phyloP scores from a whole-genome alignment of 352 stramenopile genomes.

The Phytopythium kandeliae region DNA sequence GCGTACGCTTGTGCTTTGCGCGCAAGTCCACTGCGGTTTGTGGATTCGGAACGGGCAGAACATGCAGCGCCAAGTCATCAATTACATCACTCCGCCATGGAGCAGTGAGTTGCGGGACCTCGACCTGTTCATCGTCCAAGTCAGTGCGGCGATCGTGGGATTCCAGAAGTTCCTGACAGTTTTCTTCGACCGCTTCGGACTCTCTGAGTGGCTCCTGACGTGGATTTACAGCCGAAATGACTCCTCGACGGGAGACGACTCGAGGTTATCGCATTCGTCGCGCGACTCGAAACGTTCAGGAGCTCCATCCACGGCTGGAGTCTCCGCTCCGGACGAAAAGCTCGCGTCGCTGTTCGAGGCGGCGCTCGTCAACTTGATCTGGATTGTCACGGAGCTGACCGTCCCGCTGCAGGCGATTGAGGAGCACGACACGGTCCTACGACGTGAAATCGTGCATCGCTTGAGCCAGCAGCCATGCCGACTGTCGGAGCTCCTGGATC shows the following conservation, averaged over 20 bases:
- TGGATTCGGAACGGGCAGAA: constrained; percentile 85
- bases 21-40: constrained; percentile 70
- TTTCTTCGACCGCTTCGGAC: constrained; percentile 78
- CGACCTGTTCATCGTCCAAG: constrained; percentile 70
- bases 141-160: constrained; percentile 48
- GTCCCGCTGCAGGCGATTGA: constrained; percentile 57
- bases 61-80: constrained; percentile 77
- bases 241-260: constrained; percentile 11
- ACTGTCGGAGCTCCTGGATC: constrained; percentile 70
- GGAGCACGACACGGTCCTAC: constrained; percentile 54
- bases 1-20: constrained; percentile 64
- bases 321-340: constrained; percentile 44
- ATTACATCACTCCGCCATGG: constrained; percentile 72
- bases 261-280: constrained; percentile 1
- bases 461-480: constrained; percentile 67
- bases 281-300: constrained; percentile 1
- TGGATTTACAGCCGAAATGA: constrained; percentile 46
- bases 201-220: constrained; percentile 67
- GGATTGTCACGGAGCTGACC: constrained; percentile 83
- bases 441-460: constrained; percentile 85
- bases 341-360: constrained; percentile 65
- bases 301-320: neutral
- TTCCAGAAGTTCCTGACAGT: constrained; percentile 70
- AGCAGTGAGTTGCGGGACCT: constrained; percentile 68
- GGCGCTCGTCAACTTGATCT: constrained; percentile 78